phyloP scores from a whole-genome alignment of 169 alveolate genomes.

The Plasmodium malariae region DNA sequence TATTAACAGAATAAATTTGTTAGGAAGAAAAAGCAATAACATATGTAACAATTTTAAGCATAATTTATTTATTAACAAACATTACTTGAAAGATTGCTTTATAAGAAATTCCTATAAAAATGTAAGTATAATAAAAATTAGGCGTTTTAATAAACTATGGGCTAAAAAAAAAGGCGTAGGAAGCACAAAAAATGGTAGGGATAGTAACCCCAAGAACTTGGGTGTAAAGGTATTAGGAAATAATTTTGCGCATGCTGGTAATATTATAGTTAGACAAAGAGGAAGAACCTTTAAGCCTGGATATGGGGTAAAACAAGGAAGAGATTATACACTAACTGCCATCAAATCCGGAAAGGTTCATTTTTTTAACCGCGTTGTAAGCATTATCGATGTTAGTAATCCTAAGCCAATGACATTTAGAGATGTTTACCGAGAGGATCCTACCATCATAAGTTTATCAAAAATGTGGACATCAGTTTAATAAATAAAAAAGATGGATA shows the following conservation, averaged over 20 bases:
- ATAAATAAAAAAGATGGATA: conserved; percentile 1
- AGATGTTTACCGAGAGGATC: conserved; percentile 76
- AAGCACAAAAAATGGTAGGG: conserved; percentile 91
- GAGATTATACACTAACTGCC: conserved; percentile 84
- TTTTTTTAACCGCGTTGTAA: conserved; percentile 79
- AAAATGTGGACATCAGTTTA: conserved; percentile 81
- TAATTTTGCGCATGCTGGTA: conserved; percentile 88
- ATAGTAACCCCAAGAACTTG: conserved; percentile 87
- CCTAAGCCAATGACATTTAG: conserved; percentile 77
- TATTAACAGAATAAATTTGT: conserved; percentile 3
- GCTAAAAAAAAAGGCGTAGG: conserved; percentile 92
- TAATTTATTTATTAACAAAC: conserved; percentile 8
- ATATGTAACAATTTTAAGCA: conserved; percentile 3
- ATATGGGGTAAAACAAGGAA: conserved; percentile 85
- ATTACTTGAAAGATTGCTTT: conserved; percentile 24
- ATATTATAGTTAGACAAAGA: conserved; percentile 89
- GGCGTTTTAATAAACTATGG: conserved; percentile 28
- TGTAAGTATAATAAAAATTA: conserved; percentile 18
- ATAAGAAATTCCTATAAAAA: not conserved
- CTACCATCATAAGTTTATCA: conserved; percentile 81
- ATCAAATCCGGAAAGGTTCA: conserved; percentile 81
- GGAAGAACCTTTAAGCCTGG: conserved; percentile 91
- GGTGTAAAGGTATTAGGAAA: conserved; percentile 89
- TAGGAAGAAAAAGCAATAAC: not conserved
- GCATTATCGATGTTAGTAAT: conserved; percentile 80